These are phyloP conservation scores for Termitomyces sp. DNA, from an alignment of 768 basidiomycete species.

Conservation along the genomic window DNA sequence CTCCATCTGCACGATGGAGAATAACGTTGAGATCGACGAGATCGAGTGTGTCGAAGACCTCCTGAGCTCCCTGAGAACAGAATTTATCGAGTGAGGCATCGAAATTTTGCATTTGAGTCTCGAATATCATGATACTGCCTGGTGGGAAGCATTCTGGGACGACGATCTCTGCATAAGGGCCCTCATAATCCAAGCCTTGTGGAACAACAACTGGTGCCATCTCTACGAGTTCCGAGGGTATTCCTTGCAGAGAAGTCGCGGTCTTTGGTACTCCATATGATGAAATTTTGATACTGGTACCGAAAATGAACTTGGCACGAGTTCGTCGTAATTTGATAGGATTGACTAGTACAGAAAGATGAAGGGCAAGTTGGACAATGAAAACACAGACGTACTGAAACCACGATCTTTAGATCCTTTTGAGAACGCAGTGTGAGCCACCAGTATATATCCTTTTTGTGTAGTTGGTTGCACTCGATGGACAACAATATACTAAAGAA, in stretches of 20 bases:
- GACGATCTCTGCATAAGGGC: conserved; percentile 69
- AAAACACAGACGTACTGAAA: conserved; percentile 44
- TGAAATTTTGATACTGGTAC: conserved; percentile 64
- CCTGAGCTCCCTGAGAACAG: conserved; percentile 65
- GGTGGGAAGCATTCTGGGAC: conserved; percentile 94
- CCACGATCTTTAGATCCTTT: conserved; percentile 80
- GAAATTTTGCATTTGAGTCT: conserved; percentile 74
- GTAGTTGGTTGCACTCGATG: conserved; percentile 88
- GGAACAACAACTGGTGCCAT: conserved; percentile 53
- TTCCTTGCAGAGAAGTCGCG: conserved; percentile 54
- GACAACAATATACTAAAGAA: conserved; percentile 78
- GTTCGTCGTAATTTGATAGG: conserved; percentile 82
- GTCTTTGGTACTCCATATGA: conserved; percentile 53
- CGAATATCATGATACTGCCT: conserved; percentile 90
- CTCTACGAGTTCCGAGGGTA: conserved; percentile 63
- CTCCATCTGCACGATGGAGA: conserved; percentile 83
- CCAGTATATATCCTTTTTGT: conserved; percentile 87
- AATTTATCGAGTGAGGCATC: conserved; percentile 67
- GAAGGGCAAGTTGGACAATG: not conserved
- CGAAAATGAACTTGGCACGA: conserved; percentile 74
- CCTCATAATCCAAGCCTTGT: conserved; percentile 58
- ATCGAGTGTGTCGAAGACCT: conserved; percentile 67
- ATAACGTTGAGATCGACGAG: conserved; percentile 86
- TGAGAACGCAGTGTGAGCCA: conserved; percentile 90
- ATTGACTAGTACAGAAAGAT: conserved; percentile 47